A percentile compares a stretch with the other conserved stretches of the same genome.
phyloP scores from a whole-genome alignment of 2,329 filamentous ascomycete genomes.

The Fusarium sp. region DNA sequence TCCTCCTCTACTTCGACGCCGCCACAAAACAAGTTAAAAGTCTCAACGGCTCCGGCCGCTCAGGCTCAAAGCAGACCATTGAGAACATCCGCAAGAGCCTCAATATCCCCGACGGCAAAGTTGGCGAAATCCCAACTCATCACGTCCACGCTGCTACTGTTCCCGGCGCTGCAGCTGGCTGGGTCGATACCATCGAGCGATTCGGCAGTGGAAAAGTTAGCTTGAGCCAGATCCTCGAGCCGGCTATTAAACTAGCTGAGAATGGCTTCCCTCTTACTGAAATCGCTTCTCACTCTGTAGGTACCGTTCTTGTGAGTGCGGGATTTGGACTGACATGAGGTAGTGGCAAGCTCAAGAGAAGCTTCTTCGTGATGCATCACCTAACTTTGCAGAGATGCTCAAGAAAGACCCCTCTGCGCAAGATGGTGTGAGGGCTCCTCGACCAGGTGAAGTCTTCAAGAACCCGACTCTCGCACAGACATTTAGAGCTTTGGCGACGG shows the following conservation, averaged over 20 bases:
- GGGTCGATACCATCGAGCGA: constrained; percentile 87
- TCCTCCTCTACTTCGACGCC: constrained; percentile 91
- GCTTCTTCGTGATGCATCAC: constrained; percentile 76
- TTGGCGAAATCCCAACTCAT: constrained; percentile 73
- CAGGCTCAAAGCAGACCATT: constrained; percentile 74
- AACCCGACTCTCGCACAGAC: constrained; percentile 85
- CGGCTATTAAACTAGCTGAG: constrained; percentile 87
- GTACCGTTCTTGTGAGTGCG: constrained; percentile 44
- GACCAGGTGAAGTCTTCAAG: constrained; percentile 86
- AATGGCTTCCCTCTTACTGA: constrained; percentile 91
- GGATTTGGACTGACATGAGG: neutral
- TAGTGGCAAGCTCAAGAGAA: constrained; percentile 79
- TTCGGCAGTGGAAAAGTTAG: constrained; percentile 90
- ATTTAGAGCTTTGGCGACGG: constrained; percentile 78
- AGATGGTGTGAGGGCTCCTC: constrained; percentile 79
- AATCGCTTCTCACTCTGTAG: constrained; percentile 73
- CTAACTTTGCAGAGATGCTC: constrained; percentile 88
- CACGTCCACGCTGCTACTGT: constrained; percentile 87
- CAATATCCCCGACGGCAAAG: constrained; percentile 67
- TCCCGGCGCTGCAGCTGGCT: constrained; percentile 90
- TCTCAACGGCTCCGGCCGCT: constrained; percentile 92
- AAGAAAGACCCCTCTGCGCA: constrained; percentile 76
- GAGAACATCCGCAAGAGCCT: constrained; percentile 77
- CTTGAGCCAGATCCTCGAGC: constrained; percentile 79
- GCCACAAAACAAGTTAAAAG: constrained; percentile 83